phyloP scores from a whole-genome alignment of 768 basidiomycete genomes.

The Grammothele lineata region DNA sequence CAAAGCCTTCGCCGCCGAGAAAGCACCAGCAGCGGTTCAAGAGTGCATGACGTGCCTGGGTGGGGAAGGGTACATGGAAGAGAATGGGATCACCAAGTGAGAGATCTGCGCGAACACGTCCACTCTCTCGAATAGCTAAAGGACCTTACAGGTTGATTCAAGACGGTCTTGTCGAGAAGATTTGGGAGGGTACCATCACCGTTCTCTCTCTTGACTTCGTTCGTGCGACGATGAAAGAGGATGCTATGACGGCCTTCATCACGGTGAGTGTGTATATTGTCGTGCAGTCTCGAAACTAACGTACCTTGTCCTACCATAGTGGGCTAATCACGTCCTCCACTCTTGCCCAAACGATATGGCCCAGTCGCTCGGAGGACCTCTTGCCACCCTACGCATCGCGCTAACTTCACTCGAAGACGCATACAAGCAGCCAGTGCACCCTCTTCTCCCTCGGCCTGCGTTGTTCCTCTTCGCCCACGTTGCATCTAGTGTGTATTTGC shows the following conservation, averaged over 20 bases:
- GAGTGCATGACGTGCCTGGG: constrained; percentile 73
- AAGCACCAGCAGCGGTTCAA: constrained; percentile 59
- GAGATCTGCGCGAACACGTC: constrained; percentile 2
- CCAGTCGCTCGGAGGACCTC: constrained; percentile 20
- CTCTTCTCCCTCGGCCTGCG: constrained; percentile 51
- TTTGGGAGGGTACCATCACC: constrained; percentile 76
- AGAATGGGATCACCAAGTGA: constrained; percentile 62
- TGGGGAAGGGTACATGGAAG: constrained; percentile 82
- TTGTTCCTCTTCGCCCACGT: constrained; percentile 55
- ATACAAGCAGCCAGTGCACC: constrained; percentile 38
- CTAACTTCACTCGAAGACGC: constrained; percentile 37
- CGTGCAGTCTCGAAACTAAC: no score
- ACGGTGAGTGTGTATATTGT: constrained; percentile 35
- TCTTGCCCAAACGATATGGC: constrained; percentile 37
- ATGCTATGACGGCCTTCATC: constrained; percentile 42
- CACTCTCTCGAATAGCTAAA: neutral
- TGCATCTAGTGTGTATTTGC: constrained; percentile 50
- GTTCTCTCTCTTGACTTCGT: constrained; percentile 67
- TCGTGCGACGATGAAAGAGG: constrained; percentile 45
- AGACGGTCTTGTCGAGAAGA: constrained; percentile 72
- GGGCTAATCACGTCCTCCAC: constrained; percentile 42
- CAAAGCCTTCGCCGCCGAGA: constrained; percentile 69
- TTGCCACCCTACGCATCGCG: constrained; percentile 31
- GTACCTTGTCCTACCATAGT: no score
- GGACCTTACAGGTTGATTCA: constrained; percentile 43